These are phyloP conservation scores for Plectosphaerella sp. DNA, from an alignment of 2,329 filamentous ascomycete genomes.

Conservation along the genomic window DNA sequence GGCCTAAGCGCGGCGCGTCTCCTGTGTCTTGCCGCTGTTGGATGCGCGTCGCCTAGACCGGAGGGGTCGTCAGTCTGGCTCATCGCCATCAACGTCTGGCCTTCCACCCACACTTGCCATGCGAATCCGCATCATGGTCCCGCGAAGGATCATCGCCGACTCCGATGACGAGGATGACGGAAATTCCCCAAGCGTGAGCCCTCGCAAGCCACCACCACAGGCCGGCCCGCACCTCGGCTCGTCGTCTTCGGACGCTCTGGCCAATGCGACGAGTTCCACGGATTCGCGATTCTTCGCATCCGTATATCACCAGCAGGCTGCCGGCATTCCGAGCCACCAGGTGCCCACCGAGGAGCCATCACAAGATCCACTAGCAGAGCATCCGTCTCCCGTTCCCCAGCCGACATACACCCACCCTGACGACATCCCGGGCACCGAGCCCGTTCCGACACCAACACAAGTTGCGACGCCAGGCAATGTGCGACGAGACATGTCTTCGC, in stretches of 20 bases:
- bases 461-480: slow-evolving; percentile 23
- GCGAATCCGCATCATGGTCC: slow-evolving; percentile 5
- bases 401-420: not conserved
- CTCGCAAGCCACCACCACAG: slow-evolving; percentile 6
- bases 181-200: slow-evolving; percentile 3
- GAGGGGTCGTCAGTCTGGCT: not conserved
- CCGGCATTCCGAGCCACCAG: too few species aligned
- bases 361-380: slow-evolving; percentile 15
- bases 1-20: not conserved
- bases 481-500: slow-evolving; percentile 8
- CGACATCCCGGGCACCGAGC: not conserved
- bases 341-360: too few species aligned
- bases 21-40: not conserved
- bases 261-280: slow-evolving; percentile 34
- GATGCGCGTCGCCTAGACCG: not conserved
- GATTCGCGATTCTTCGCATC: slow-evolving; percentile 42
- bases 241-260: slow-evolving; percentile 3
- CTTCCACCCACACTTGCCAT: not conserved
- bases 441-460: slow-evolving; percentile 19
- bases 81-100: not conserved
- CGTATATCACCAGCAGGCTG: slow-evolving; percentile 39
- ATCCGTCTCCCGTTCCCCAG: not conserved
- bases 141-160: slow-evolving; percentile 11
- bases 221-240: not conserved
- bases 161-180: slow-evolving; percentile 12